A percentile compares a stretch with the other conserved stretches of the same genome.
Conservation (phyloP, 2,329 filamentous ascomycete species). For the Venturia aucupariae region DNA sequence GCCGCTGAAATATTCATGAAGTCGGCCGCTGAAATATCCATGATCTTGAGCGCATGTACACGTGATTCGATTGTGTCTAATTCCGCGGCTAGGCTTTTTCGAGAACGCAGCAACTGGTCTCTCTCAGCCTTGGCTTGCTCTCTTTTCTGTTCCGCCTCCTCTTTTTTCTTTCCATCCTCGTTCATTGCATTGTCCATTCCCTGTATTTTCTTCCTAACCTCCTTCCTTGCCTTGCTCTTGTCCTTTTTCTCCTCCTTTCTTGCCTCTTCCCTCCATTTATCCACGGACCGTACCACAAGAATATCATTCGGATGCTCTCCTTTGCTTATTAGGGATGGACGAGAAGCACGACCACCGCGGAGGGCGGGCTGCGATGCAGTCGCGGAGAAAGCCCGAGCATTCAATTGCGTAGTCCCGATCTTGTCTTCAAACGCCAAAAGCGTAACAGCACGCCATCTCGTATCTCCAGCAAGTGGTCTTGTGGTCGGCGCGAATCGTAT, state of each 20-base stretch:
- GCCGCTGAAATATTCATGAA: neutral
- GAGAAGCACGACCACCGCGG: neutral
- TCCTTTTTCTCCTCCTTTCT: neutral
- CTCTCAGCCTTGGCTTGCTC: neutral
- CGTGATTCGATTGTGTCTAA: too few species aligned
- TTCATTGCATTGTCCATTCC: neutral
- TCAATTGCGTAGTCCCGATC: neutral
- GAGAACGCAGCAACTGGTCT: neutral
- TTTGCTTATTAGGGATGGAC: neutral
- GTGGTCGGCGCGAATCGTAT: neutral
- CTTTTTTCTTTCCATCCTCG: neutral
- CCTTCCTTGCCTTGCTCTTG: neutral
- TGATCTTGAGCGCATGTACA: too few species aligned
- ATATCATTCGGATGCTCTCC: neutral
- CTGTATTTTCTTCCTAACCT: neutral
- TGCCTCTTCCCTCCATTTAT: neutral
- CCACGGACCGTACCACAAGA: neutral
- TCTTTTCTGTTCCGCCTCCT: neutral
- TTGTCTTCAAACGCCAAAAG: neutral
- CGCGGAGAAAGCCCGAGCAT: neutral
- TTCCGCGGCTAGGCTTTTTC: too few species aligned
- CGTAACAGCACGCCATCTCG: neutral
- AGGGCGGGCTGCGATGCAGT: neutral
- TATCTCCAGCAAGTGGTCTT: neutral
- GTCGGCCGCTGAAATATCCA: too few species aligned